phyloP scores from a whole-genome alignment of 2,329 filamentous ascomycete species.

The Microsporum audouinii region DNA sequence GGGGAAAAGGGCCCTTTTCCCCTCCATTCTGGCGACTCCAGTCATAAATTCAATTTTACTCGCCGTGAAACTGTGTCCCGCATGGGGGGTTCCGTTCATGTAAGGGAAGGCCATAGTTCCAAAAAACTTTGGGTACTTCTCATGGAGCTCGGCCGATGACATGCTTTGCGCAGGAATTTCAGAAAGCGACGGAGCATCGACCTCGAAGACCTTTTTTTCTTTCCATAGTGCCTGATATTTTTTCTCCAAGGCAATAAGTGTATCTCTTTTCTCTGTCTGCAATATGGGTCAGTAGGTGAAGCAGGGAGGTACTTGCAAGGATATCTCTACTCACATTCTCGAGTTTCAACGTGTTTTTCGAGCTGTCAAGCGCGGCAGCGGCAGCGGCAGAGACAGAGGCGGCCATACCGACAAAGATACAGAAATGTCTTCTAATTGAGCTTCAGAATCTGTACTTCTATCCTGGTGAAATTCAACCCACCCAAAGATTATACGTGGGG shows the following conservation, averaged over 20 bases:
- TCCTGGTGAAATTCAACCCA: not conserved
- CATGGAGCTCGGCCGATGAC: slow-evolving; percentile 60
- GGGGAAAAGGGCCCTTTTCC: slow-evolving; percentile 76
- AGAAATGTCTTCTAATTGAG: not conserved
- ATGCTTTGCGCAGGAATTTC: slow-evolving; percentile 69
- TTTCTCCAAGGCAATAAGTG: slow-evolving; percentile 72
- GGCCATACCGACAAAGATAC: slow-evolving; percentile 15
- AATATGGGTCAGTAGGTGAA: slow-evolving; percentile 13
- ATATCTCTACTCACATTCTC: slow-evolving; percentile 41
- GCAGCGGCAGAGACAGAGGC: slow-evolving; percentile 39
- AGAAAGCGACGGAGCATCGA: slow-evolving; percentile 65
- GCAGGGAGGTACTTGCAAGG: slow-evolving; percentile 14
- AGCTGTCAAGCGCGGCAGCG: slow-evolving; percentile 43
- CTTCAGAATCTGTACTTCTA: not conserved
- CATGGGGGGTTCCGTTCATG: slow-evolving; percentile 82
- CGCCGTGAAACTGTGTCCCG: slow-evolving; percentile 83
- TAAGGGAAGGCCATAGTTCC: slow-evolving; percentile 67
- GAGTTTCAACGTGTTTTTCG: slow-evolving; percentile 53
- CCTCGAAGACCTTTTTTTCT: slow-evolving; percentile 66
- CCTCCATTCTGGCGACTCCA: slow-evolving; percentile 80
- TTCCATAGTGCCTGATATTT: slow-evolving; percentile 85
- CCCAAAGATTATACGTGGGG: not conserved
- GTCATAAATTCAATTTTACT: slow-evolving; percentile 88
- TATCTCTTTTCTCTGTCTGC: slow-evolving; percentile 77
- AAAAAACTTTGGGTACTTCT: slow-evolving; percentile 83